Evolutionary conservation across 2,329 filamentous ascomycete genomes (phyloP).

Genomic region (Clonostachys rhizophaga): DNA sequence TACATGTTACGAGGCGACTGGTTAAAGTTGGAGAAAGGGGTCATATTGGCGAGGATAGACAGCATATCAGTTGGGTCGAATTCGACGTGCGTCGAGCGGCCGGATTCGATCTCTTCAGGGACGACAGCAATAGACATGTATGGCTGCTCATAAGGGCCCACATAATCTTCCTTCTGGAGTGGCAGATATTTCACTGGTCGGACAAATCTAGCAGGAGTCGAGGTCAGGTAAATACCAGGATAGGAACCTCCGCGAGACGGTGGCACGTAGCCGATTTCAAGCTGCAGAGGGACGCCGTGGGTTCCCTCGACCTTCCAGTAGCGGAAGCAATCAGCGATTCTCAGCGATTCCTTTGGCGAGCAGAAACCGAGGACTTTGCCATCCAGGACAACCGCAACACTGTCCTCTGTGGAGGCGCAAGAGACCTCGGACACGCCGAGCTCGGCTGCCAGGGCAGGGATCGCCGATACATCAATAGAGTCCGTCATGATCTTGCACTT

Average conservation of each 20-base stretch:
- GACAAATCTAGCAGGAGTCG: conserved; percentile 79
- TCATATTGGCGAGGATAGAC: conserved; percentile 97
- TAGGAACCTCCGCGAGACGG: conserved; percentile 89
- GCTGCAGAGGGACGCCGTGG: conserved; percentile 72
- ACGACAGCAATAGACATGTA: conserved; percentile 97
- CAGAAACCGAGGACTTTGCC: conserved; percentile 89
- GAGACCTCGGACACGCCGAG: conserved; percentile 75
- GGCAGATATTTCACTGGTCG: conserved; percentile 90
- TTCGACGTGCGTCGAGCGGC: conserved; percentile 89
- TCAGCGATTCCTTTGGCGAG: conserved; percentile 73
- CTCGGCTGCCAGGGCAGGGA: conserved; percentile 71
- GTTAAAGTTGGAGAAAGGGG: conserved; percentile 97
- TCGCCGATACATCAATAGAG: conserved; percentile 65
- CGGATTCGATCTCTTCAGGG: conserved; percentile 82
- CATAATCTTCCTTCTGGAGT: conserved; percentile 77
- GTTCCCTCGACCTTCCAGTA: conserved; percentile 93
- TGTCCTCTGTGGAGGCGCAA: conserved; percentile 76
- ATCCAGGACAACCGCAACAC: conserved; percentile 84
- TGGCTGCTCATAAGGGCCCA: conserved; percentile 92
- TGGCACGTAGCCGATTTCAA: conserved; percentile 91
- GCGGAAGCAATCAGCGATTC: conserved; percentile 80
- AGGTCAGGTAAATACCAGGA: conserved; percentile 91
- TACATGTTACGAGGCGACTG: conserved; percentile 99
- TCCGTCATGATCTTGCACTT: conserved; percentile 87
- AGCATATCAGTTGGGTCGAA: conserved; percentile 93